Conservation (phyloP, 768 basidiomycete species). For the Rhizopogon salebrosus region DNA sequence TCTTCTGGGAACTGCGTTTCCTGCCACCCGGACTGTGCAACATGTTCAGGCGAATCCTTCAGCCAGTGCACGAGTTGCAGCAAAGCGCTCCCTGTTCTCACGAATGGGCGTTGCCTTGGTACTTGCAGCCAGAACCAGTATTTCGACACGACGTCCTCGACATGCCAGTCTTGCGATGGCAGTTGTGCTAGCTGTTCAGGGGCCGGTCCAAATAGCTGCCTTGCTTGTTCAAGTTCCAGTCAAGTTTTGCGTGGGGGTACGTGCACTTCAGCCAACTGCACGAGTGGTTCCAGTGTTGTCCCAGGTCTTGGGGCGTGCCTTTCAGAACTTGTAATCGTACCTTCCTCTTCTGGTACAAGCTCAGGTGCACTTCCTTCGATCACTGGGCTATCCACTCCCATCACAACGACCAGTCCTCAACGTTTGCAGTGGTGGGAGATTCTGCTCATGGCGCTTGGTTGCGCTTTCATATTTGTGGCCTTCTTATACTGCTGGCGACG, state of each 20-base stretch:
- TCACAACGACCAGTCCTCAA: constrained; percentile 24
- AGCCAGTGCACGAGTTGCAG: constrained; percentile 76
- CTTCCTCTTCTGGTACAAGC: constrained; percentile 38
- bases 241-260: constrained; percentile 58
- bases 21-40: constrained; percentile 84
- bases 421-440: constrained; percentile 79
- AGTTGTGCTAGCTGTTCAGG: constrained; percentile 78
- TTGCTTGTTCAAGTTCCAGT: constrained; percentile 64
- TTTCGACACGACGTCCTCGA: constrained; percentile 58
- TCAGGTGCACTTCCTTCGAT: constrained; percentile 43
- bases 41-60: constrained; percentile 75
- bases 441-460: constrained; percentile 76
- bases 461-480: constrained; percentile 69
- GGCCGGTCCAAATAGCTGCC: constrained; percentile 59
- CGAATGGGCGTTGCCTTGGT: constrained; percentile 71
- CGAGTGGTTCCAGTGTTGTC: constrained; percentile 47
- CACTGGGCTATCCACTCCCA: constrained; percentile 55
- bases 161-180: constrained; percentile 69
- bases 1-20: constrained; percentile 61
- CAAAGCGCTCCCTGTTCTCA: constrained; percentile 61
- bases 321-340: constrained; percentile 60
- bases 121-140: constrained; percentile 71
- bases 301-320: constrained; percentile 76
- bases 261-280: constrained; percentile 63
- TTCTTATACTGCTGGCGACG: constrained; percentile 68